These are phyloP conservation scores for Monascus ruber DNA, from an alignment of 2,329 filamentous ascomycete genomes.

Conservation along the genomic window DNA sequence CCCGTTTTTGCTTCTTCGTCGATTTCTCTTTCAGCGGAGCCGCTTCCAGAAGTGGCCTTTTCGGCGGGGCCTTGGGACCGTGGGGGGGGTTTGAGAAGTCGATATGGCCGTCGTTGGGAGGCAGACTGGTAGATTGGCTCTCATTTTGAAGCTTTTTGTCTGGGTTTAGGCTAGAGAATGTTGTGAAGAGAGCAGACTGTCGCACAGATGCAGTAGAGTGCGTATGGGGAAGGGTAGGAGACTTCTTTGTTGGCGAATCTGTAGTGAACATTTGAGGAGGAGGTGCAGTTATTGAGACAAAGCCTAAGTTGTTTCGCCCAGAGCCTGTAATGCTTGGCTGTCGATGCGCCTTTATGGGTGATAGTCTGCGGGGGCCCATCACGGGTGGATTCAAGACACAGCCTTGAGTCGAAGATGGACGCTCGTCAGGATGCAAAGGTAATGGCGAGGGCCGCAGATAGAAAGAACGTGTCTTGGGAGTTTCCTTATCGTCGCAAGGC, in stretches of 20 bases:
- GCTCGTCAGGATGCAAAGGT: constrained; percentile 33
- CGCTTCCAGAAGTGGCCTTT: constrained; percentile 59
- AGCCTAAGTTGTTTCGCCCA: constrained; percentile 48
- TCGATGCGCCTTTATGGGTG: constrained; percentile 55
- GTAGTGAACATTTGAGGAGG: constrained; percentile 33
- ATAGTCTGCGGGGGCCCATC: constrained; percentile 41
- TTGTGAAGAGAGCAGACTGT: constrained; percentile 38
- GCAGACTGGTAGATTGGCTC: constrained; percentile 26
- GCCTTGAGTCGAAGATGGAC: constrained; percentile 43
- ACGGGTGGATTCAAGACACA: constrained; percentile 54
- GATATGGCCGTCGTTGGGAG: constrained; percentile 34
- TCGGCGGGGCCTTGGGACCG: constrained; percentile 34
- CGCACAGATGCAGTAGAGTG: constrained; percentile 24
- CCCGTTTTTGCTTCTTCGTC: constrained; percentile 56
- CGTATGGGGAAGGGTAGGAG: constrained; percentile 20
- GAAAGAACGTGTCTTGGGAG: constrained; percentile 23
- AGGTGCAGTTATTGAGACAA: constrained; percentile 49
- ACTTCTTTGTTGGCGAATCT: constrained; percentile 38
- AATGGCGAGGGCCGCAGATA: constrained; percentile 43
- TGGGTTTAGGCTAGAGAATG: constrained; percentile 35
- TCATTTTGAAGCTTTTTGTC: constrained; percentile 37
- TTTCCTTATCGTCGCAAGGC: constrained; percentile 27
- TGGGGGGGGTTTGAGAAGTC: constrained; percentile 38
- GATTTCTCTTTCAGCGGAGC: constrained; percentile 60
- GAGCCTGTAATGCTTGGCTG: constrained; percentile 44